These are phyloP conservation scores for Hippophae rhamnoides DNA, from an alignment of 306 rosid species.

Conservation along the genomic window DNA sequence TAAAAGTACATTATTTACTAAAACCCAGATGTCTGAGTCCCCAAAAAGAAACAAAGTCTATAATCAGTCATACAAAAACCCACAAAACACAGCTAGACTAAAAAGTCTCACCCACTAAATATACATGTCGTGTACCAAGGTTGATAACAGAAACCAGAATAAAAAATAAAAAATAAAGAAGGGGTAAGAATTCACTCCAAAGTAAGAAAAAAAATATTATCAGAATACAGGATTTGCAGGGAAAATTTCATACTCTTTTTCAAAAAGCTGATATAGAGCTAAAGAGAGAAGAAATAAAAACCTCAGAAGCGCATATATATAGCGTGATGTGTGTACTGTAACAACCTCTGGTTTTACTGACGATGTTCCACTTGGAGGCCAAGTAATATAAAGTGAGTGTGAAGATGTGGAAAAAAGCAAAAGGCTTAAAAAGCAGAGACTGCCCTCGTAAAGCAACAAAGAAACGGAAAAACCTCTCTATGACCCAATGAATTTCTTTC, in stretches of 20 bases:
- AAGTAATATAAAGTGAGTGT: slow-evolving; percentile 52
- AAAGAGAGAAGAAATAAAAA: slow-evolving; percentile 8
- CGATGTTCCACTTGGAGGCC: slow-evolving; percentile 42
- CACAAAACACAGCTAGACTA: slow-evolving; percentile 6
- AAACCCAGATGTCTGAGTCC: slow-evolving; percentile 24
- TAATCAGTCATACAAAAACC: slow-evolving; percentile 16
- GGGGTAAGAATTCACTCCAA: background rate
- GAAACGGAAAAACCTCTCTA: too few species aligned
- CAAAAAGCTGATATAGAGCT: slow-evolving; percentile 15
- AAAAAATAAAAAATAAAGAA: background rate
- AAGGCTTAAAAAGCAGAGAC: background rate
- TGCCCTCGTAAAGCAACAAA: too few species aligned
- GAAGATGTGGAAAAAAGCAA: slow-evolving; percentile 42
- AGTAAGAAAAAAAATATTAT: slow-evolving; percentile 6
- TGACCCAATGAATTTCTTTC: slow-evolving; percentile 36
- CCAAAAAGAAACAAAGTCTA: slow-evolving; percentile 2
- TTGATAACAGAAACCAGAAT: background rate
- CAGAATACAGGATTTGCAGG: slow-evolving; percentile 4
- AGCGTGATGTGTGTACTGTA: slow-evolving; percentile 25
- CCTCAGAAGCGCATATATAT: slow-evolving; percentile 13
- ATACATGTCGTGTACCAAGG: background rate
- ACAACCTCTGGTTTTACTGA: slow-evolving; percentile 26
- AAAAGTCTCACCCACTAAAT: background rate
- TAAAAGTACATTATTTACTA: background rate
- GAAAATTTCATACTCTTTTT: slow-evolving; percentile 12